Evolutionary conservation across 257 asterid genomes (phyloP).

Genomic region (Coffea eugenioides): DNA sequence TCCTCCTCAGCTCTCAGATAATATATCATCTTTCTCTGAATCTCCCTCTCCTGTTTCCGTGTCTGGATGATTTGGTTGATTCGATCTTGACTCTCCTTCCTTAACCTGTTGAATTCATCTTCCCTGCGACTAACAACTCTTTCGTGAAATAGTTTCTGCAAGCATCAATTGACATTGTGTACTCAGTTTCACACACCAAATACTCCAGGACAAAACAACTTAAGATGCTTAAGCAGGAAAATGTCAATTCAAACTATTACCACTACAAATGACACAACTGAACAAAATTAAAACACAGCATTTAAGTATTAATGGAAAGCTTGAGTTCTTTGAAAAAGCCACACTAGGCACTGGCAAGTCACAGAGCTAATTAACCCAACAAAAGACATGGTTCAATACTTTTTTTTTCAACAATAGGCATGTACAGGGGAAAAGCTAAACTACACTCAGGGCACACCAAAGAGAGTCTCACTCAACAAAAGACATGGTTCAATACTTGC

Average conservation of each 20-base stretch:
- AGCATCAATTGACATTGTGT: slow-evolving; percentile 10
- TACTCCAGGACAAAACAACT: neutral
- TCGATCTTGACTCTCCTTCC: slow-evolving; percentile 48
- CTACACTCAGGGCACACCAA: too few relatives aligned
- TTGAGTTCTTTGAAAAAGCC: neutral
- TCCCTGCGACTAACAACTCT: slow-evolving; percentile 47
- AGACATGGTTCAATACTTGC: neutral
- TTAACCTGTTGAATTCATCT: slow-evolving; percentile 42
- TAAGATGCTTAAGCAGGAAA: neutral
- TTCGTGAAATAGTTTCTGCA: slow-evolving; percentile 55
- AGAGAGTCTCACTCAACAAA: too few relatives aligned
- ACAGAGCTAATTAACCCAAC: too few relatives aligned
- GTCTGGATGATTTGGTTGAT: slow-evolving; percentile 48
- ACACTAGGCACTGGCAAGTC: neutral
- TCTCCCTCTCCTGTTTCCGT: slow-evolving; percentile 65
- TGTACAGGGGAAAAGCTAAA: too few relatives aligned
- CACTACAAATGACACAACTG: neutral
- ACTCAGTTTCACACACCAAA: neutral
- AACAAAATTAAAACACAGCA: neutral
- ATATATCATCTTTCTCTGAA: slow-evolving; percentile 62
- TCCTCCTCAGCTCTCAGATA: slow-evolving; percentile 74
- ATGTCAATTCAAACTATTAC: neutral
- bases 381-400: too few relatives aligned
- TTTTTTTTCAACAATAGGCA: too few relatives aligned
- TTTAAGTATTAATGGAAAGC: neutral